These are phyloP conservation scores for Penicillium turbatum DNA, from an alignment of 495 filamentous ascomycete species.

Conservation along the genomic window DNA sequence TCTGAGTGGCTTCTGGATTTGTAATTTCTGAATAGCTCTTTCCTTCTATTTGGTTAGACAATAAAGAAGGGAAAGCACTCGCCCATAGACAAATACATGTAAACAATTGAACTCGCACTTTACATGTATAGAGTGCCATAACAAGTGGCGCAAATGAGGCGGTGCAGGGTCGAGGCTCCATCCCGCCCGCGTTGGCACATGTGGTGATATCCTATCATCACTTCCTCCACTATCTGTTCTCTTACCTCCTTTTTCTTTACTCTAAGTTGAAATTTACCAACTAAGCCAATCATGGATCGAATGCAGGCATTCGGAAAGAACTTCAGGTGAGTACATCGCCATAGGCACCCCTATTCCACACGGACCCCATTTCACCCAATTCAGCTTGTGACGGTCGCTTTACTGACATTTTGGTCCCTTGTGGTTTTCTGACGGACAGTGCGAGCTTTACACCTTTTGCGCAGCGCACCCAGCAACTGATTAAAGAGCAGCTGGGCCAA, in stretches of 20 bases:
- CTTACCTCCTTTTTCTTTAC: background rate
- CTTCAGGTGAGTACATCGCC: slow-evolving; percentile 50
- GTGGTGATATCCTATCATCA: slow-evolving; percentile 13
- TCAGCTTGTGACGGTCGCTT: slow-evolving; percentile 9
- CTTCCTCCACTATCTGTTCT: background rate
- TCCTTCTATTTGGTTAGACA: background rate
- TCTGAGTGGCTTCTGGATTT: background rate
- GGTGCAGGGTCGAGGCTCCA: slow-evolving; percentile 22
- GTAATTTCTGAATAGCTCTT: background rate
- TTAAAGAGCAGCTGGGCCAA: slow-evolving; percentile 94
- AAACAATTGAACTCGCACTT: too few species aligned
- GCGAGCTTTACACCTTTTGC: slow-evolving; percentile 83
- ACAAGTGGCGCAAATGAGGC: slow-evolving; percentile 28
- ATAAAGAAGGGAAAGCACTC: too few species aligned
- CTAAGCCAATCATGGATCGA: slow-evolving; percentile 55
- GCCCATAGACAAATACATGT: too few species aligned
- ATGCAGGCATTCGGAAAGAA: slow-evolving; percentile 72
- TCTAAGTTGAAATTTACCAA: slow-evolving; percentile 2
- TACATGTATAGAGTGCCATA: background rate
- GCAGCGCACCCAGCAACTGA: slow-evolving; percentile 89
- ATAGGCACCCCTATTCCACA: slow-evolving; percentile 7
- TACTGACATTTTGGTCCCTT: slow-evolving; percentile 29
- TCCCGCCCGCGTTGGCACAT: slow-evolving; percentile 12
- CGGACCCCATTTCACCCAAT: slow-evolving; percentile 2
- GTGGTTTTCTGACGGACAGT: slow-evolving; percentile 33